Base-by-base conservation (phyloP, 345 rosid genomes). In the Gossypium bickii region DNA sequence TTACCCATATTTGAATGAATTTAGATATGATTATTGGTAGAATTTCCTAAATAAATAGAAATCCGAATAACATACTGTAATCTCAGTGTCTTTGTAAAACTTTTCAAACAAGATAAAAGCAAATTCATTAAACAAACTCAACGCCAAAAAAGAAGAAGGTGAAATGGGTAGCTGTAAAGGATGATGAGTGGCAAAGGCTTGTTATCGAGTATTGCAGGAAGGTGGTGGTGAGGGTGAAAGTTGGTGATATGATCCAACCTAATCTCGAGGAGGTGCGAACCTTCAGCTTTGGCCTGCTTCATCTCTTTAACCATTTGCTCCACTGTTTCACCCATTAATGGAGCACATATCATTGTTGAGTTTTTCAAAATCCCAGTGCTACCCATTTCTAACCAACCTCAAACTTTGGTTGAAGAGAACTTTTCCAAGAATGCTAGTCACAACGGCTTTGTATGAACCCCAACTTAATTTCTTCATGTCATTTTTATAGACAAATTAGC, bases 191-290 rank as follows among this genome's bases (percentile, higher is more conserved):
- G 93, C 79, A 87, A 74, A 8, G 87, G 82, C 78, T 80, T 84
- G 12, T 77, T 76, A 52, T 48, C 60, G 55, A 87, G 83, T 80
- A 89, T 81, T 76, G 51, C 60, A 74, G 77, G 73, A 17, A 89
- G 86, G 62, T 87, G 83, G n/a, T 74, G 80, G 22, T 44, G 61
- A 61, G 86, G 83, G 71, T 76, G 83, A 38, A 85, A 86, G 75
- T 80, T 59, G 43, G 80, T 65, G 20, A 89, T 71, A 34, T 24
- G 74, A 44, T 86, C 93, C 83, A 89, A 63, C 70, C 91, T 80
- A 18, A 87, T 66, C 87, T 87, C 90, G 41, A 80, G 88, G 9
- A 83, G 63, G 38, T 85, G 85, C 11, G 90, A 91, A 57, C 91
- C 89, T 68, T 85, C 80, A 44, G 80, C 76, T 79, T 85, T 86